Conservation (phyloP, 805 yeast genomes). For the Ogataea pignaliae region DNA sequence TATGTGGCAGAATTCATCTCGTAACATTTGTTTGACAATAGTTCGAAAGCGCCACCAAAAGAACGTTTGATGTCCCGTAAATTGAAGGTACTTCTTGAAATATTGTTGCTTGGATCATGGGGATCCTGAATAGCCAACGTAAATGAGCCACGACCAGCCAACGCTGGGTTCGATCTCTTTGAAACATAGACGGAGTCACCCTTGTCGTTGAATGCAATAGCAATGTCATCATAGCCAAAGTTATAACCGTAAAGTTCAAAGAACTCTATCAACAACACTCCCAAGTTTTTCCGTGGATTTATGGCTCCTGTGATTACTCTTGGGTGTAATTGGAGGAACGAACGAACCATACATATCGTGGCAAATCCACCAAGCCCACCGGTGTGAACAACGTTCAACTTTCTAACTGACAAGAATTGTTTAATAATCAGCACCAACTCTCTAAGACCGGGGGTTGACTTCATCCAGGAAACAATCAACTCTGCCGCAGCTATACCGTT, state of each 20-base stretch:
- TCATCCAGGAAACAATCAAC: slow-evolving; percentile 70
- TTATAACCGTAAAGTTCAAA: slow-evolving; percentile 89
- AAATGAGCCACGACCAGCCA: slow-evolving; percentile 51
- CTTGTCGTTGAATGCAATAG: slow-evolving; percentile 53
- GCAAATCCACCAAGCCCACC: slow-evolving; percentile 97
- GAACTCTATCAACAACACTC: slow-evolving; percentile 82
- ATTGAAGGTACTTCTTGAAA: slow-evolving; percentile 81
- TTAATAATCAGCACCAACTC: slow-evolving; percentile 80
- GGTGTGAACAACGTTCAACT: slow-evolving; percentile 77
- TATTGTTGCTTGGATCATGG: slow-evolving; percentile 75
- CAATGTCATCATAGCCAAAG: slow-evolving; percentile 79
- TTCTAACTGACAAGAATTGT: slow-evolving; percentile 76
- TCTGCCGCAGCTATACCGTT: slow-evolving; percentile 83
- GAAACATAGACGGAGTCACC: slow-evolving; percentile 57
- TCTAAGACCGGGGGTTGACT: slow-evolving; percentile 69
- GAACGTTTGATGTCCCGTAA: slow-evolving; percentile 76
- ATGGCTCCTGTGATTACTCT: slow-evolving; percentile 63
- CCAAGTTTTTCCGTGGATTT: slow-evolving; percentile 68
- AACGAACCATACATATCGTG: slow-evolving; percentile 79
- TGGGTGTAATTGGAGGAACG: slow-evolving; percentile 78
- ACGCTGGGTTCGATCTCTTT: slow-evolving; percentile 38
- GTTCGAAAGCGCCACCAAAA: slow-evolving; percentile 82
- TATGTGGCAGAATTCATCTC: slow-evolving; percentile 63
- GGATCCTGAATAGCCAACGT: slow-evolving; percentile 85
- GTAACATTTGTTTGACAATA: slow-evolving; percentile 70